A percentile compares a stretch with the other conserved stretches of the same genome.
Evolutionary conservation across 1,284 basidiomycete genomes (phyloP).

Genomic region (Boletus sp.): DNA sequence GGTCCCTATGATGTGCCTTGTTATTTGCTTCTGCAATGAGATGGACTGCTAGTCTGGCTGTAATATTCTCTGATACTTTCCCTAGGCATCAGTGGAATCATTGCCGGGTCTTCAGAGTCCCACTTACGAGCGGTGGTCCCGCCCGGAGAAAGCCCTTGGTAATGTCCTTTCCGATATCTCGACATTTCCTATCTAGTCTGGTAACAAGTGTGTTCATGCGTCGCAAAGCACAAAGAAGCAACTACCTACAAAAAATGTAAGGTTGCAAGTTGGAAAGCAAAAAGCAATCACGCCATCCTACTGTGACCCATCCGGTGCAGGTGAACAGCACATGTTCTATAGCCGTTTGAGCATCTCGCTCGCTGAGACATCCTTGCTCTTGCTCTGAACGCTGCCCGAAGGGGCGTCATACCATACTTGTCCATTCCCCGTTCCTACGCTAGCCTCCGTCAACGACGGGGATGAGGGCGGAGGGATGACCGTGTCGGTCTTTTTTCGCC

Average conservation of each 20-base stretch:
- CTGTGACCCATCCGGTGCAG: background rate
- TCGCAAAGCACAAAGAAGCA: background rate
- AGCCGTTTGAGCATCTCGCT: slow-evolving; percentile 50
- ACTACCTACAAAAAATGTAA: slow-evolving; percentile 3
- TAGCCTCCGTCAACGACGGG: slow-evolving; percentile 12
- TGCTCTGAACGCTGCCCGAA: slow-evolving; percentile 18
- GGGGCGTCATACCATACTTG: slow-evolving; percentile 19
- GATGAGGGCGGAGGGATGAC: slow-evolving; percentile 3
- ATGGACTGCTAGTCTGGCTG: background rate
- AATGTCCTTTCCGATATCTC: background rate
- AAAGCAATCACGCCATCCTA: slow-evolving; percentile 1
- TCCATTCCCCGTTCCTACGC: slow-evolving; percentile 19
- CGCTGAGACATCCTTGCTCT: slow-evolving; percentile 38
- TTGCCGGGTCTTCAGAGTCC: background rate
- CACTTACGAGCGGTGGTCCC: background rate
- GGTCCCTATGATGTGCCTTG: too few relatives aligned
- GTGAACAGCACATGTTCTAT: slow-evolving; percentile 17
- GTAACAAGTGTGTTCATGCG: background rate
- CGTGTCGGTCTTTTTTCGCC: slow-evolving; percentile 48
- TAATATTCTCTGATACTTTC: too few relatives aligned
- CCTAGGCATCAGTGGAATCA: background rate
- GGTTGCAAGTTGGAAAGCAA: background rate
- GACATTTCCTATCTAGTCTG: background rate
- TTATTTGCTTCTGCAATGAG: background rate
- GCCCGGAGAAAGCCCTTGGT: too few relatives aligned